Percentiles rank a stretch among this genome's conserved stretches.
These are phyloP conservation scores for Tetramitus jugosus DNA, from an alignment of 208 protist genomes.

Conservation along the genomic window DNA sequence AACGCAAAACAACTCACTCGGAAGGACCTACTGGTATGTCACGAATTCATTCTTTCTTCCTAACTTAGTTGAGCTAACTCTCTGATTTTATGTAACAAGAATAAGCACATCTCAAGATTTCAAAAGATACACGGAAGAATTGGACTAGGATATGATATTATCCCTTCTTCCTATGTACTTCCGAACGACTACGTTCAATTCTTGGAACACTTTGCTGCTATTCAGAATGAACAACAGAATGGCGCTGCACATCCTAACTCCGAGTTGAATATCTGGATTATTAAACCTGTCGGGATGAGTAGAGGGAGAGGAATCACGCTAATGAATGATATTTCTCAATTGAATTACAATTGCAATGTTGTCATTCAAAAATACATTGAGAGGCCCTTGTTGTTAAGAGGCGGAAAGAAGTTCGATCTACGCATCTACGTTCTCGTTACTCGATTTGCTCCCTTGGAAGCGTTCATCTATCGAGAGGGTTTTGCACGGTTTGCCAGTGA, in stretches of 20 bases:
- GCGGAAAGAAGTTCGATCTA: slow-evolving; percentile 66
- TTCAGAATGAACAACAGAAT: too few species aligned
- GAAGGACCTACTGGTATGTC: slow-evolving; percentile 34
- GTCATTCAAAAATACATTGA: slow-evolving; percentile 53
- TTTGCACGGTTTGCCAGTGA: slow-evolving; percentile 47
- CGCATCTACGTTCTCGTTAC: slow-evolving; percentile 61
- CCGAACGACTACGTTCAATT: slow-evolving; percentile 31
- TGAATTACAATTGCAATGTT: neutral
- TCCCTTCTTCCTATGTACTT: slow-evolving; percentile 32
- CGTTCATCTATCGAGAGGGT: slow-evolving; percentile 37
- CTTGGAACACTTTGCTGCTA: too few species aligned
- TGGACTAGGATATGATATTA: slow-evolving; percentile 29
- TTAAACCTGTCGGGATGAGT: slow-evolving; percentile 2
- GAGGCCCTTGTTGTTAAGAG: slow-evolving; percentile 53
- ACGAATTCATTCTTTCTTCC: too few species aligned
- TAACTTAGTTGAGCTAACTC: too few species aligned
- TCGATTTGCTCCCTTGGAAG: slow-evolving; percentile 49
- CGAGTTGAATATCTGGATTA: slow-evolving; percentile 14
- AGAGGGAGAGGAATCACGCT: slow-evolving; percentile 15
- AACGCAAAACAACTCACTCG: slow-evolving; percentile 24
- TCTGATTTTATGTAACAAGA: too few species aligned
- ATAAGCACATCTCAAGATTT: slow-evolving; percentile 23
- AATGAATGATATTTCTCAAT: slow-evolving; percentile 10
- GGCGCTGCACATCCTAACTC: slow-evolving; percentile 21
- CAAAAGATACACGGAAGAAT: neutral